Evolutionary conservation across 805 yeast species (phyloP).

Genomic region (Wickerhamiella dianesei): DNA sequence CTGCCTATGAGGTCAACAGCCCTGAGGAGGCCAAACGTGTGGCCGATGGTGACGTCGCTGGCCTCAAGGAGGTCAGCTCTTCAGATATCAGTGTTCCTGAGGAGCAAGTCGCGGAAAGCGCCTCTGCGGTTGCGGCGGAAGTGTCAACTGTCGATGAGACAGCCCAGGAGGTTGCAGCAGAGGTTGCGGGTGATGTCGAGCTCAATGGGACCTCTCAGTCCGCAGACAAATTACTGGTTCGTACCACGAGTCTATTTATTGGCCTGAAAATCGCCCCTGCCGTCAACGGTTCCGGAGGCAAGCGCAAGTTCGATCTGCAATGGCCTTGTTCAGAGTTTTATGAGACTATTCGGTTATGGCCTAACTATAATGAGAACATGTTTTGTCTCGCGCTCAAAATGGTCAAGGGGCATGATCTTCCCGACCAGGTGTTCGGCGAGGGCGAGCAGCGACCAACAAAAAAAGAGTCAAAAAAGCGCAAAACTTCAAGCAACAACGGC

Average conservation of each 20-base stretch:
- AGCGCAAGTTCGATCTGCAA: conserved; percentile 52
- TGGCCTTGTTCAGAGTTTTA: conserved; percentile 84
- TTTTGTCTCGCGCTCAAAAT: conserved; percentile 54
- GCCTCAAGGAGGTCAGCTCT: conserved; percentile 11
- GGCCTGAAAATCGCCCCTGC: conserved; percentile 48
- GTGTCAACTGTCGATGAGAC: background rate
- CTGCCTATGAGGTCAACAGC: conserved; percentile 34
- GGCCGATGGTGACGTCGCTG: conserved; percentile 31
- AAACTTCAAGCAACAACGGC: conserved; percentile 25
- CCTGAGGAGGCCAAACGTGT: conserved; percentile 46
- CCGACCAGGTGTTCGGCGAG: conserved; percentile 67
- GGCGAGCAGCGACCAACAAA: conserved; percentile 67
- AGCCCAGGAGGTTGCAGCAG: background rate
- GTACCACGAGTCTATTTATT: conserved; percentile 59
- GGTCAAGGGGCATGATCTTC: conserved; percentile 62
- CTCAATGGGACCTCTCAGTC: background rate
- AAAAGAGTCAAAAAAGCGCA: conserved; percentile 36
- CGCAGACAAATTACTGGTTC: conserved; percentile 1
- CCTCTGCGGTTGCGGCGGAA: conserved; percentile 20
- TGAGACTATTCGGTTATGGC: conserved; percentile 63
- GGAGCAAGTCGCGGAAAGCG: conserved; percentile 6
- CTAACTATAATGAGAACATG: conserved; percentile 45
- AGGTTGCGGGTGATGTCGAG: conserved; percentile 12
- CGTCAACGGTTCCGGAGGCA: conserved; percentile 23
- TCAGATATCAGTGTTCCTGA: background rate